Conservation (phyloP, 2,329 filamentous ascomycete genomes). For the Colletotrichum sp. region DNA sequence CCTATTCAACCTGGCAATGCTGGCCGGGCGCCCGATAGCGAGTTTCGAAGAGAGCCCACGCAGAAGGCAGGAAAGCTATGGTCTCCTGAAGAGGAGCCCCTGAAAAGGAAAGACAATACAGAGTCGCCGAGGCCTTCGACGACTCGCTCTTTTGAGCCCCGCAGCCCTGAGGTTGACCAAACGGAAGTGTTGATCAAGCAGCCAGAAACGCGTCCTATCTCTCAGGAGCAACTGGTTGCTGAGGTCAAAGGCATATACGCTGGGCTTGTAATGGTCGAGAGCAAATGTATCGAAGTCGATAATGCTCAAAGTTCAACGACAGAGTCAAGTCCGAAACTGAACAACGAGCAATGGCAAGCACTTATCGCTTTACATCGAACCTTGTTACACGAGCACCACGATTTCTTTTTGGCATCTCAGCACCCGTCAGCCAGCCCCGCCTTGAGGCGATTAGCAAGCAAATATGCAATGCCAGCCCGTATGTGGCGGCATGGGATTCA, state of each 20-base stretch:
- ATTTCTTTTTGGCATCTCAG: slow-evolving; percentile 86
- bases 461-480: slow-evolving; percentile 89
- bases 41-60: background rate
- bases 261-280: slow-evolving; percentile 84
- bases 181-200: slow-evolving; percentile 40
- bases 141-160: fast-evolving
- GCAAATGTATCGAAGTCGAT: slow-evolving; percentile 85
- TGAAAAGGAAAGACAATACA: fast-evolving
- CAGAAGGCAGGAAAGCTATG: background rate
- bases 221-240: slow-evolving; percentile 77
- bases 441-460: slow-evolving; percentile 72
- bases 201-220: slow-evolving; percentile 71
- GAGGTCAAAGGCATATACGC: slow-evolving; percentile 88
- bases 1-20: background rate
- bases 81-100: background rate
- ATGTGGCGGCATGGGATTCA: slow-evolving; percentile 97
- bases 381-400: slow-evolving; percentile 80
- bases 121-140: too few species aligned
- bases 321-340: slow-evolving; percentile 46
- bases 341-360: slow-evolving; percentile 80
- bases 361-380: slow-evolving; percentile 84
- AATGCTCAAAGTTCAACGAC: slow-evolving; percentile 59
- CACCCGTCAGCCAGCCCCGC: slow-evolving; percentile 78
- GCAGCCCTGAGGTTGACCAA: fast-evolving
- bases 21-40: fast-evolving